These are phyloP conservation scores for Dalbergia cochinchinensis DNA, from an alignment of 306 rosid genomes.

Conservation along the genomic window DNA sequence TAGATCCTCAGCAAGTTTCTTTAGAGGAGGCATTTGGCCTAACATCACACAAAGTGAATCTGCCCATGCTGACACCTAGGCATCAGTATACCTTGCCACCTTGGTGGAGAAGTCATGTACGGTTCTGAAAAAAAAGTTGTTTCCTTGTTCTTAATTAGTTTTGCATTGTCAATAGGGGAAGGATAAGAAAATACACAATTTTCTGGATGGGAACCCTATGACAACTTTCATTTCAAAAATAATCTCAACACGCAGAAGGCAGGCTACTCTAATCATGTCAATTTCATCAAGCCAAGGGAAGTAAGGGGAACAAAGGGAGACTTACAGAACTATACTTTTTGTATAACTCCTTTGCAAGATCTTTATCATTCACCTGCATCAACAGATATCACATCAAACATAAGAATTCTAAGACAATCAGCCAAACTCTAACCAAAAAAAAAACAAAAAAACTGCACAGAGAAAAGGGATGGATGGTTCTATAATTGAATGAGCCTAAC, in stretches of 20 bases:
- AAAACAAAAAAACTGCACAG: neutral
- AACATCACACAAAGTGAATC: slow-evolving; percentile 6
- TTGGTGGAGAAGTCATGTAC: slow-evolving; percentile 2
- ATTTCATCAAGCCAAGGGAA: slow-evolving; percentile 34
- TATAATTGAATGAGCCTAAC: too few species aligned
- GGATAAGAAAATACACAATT: slow-evolving; percentile 5
- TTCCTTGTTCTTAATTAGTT: neutral
- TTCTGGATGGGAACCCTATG: slow-evolving; percentile 3
- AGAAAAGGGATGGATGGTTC: neutral
- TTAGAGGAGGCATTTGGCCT: neutral
- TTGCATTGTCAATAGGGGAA: neutral
- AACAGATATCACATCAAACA: slow-evolving; percentile 49
- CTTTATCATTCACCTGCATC: slow-evolving; percentile 85
- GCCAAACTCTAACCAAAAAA: neutral
- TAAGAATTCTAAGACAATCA: slow-evolving; percentile 23
- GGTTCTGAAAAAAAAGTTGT: slow-evolving; percentile 6
- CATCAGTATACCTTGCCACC: slow-evolving; percentile 21
- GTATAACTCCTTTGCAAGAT: slow-evolving; percentile 89
- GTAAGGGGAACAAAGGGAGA: slow-evolving; percentile 37
- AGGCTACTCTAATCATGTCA: slow-evolving; percentile 31
- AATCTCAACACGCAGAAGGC: slow-evolving; percentile 16
- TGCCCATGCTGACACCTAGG: neutral
- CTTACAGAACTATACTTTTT: slow-evolving; percentile 95
- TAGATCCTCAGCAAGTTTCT: neutral
- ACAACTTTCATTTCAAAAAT: slow-evolving; percentile 15